Base-by-base conservation (phyloP, 1,284 basidiomycete species). In the Rhodotorula sp. region DNA sequence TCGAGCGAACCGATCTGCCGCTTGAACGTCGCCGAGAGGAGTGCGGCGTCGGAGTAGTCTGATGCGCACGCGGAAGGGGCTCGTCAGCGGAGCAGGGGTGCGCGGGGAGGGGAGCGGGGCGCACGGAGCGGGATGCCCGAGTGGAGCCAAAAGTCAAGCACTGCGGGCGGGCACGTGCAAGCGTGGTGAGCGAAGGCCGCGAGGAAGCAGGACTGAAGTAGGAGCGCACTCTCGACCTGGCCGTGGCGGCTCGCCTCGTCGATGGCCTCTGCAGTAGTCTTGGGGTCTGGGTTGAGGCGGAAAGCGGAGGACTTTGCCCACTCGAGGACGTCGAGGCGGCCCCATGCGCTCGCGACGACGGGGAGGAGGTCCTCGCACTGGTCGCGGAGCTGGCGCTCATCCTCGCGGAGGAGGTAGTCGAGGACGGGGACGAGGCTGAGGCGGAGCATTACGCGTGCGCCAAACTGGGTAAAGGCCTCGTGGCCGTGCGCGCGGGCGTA, bases 121-220 rank as follows among this genome's bases (percentile, higher is more conserved):
- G 57, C 50, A 71, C 69, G 62, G 6, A 77, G 67, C 6, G 71
- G 67, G 0, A 77, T 22, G 2, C 72, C 72, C 12, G 73, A 86
- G 69, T 88, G 85, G 75, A 88, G 88, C 90, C 90, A 92, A 89
- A 91, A 92, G 19, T 87, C 85, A 50, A 93, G 86, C 8, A 91
- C 87, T 72, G 59, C 29, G 51, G 17, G 48, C 21, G 29, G 21
- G 37, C 5, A n/a, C 4, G 29, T n/a, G n/a, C 0, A 10, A 8
- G 5, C n/a, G 46, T n/a, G n/a, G n/a, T 57, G 27, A 12, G 39
- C 19, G 25, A 22, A 34, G 59, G 39, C n/a, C 27, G 10, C 9
- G 36, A 37, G 27, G 2, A 41, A 46, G 2, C 0, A 6, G 27
- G 46, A 15, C 5, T 25, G 19, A 17, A 19, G 27, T 22, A 32